These are phyloP conservation scores for Scortechinia acanthostroma DNA, from an alignment of 2,329 filamentous ascomycete species.

Conservation along the genomic window DNA sequence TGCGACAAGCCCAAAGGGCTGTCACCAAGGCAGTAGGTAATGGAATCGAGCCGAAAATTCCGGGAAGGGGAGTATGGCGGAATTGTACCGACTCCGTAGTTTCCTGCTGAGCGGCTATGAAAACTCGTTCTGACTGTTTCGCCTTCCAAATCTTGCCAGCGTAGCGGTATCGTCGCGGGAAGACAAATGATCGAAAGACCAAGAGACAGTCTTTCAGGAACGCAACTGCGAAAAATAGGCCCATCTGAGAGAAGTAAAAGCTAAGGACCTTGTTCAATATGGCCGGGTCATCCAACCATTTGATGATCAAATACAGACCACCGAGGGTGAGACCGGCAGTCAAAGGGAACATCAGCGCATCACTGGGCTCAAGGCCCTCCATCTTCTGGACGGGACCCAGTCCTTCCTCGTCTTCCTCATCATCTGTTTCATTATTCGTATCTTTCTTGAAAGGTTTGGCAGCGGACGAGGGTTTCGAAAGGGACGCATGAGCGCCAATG, in stretches of 20 bases:
- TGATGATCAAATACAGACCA: slow-evolving; percentile 54
- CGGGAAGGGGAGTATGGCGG: not conserved
- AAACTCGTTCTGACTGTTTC: not conserved
- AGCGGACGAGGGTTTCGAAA: slow-evolving; percentile 10
- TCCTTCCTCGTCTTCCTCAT: slow-evolving; percentile 34
- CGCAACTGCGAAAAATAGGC: slow-evolving; percentile 46
- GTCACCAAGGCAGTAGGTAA: not conserved
- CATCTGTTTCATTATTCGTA: slow-evolving; percentile 8
- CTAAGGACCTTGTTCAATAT: slow-evolving; percentile 57
- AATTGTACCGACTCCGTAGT: not conserved
- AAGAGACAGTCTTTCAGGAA: slow-evolving; percentile 45
- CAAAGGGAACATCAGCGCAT: slow-evolving; percentile 57
- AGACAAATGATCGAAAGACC: slow-evolving; percentile 40
- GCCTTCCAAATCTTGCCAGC: slow-evolving; percentile 3
- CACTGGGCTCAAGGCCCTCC: slow-evolving; percentile 50
- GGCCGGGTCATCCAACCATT: slow-evolving; percentile 50
- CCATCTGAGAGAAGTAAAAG: slow-evolving; percentile 55
- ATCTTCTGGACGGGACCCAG: slow-evolving; percentile 37
- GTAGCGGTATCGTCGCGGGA: slow-evolving; percentile 26
- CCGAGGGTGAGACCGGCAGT: slow-evolving; percentile 50
- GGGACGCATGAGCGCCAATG: slow-evolving; percentile 10
- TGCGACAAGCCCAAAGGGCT: not conserved
- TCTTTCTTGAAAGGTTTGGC: slow-evolving; percentile 8
- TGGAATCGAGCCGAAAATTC: not conserved
- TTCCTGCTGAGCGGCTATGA: not conserved